These are phyloP conservation scores for Pestalotiopsis fici DNA, from an alignment of 2,329 filamentous ascomycete species.

Conservation along the genomic window DNA sequence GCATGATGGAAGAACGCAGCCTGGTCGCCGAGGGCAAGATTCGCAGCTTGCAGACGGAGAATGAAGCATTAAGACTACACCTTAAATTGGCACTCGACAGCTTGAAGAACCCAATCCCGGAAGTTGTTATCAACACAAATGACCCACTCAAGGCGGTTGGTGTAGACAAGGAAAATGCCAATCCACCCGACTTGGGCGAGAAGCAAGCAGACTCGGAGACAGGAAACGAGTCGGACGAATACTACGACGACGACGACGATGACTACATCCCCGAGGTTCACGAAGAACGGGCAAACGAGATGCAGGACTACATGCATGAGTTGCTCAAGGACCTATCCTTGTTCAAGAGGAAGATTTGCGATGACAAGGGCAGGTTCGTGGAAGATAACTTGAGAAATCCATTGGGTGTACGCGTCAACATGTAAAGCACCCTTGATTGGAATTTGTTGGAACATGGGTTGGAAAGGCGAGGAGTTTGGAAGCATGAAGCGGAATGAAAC, in stretches of 20 bases:
- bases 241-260: constrained; percentile 57
- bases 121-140: constrained; percentile 40
- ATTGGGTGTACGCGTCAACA: constrained; percentile 45
- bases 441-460: constrained; percentile 4
- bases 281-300: constrained; percentile 59
- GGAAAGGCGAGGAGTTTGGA: constrained; percentile 4
- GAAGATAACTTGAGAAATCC: constrained; percentile 61
- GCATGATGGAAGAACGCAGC: constrained; percentile 91
- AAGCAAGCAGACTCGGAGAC: constrained; percentile 23
- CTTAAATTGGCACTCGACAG: constrained; percentile 83
- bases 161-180: constrained; percentile 33
- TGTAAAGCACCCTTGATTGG: constrained; percentile 18
- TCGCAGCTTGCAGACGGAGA: constrained; percentile 83
- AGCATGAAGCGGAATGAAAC: neutral
- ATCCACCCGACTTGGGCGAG: constrained; percentile 18
- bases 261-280: constrained; percentile 44
- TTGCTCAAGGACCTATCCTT: constrained; percentile 78
- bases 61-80: constrained; percentile 85
- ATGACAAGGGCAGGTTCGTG: constrained; percentile 74
- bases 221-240: constrained; percentile 55
- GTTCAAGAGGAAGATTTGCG: constrained; percentile 83
- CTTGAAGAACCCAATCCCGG: constrained; percentile 87
- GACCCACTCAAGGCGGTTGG: constrained; percentile 23
- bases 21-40: constrained; percentile 95
- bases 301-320: constrained; percentile 84